Evolutionary conservation across 495 filamentous ascomycete genomes (phyloP).

Genomic region (Penicillium bialowiezense): DNA sequence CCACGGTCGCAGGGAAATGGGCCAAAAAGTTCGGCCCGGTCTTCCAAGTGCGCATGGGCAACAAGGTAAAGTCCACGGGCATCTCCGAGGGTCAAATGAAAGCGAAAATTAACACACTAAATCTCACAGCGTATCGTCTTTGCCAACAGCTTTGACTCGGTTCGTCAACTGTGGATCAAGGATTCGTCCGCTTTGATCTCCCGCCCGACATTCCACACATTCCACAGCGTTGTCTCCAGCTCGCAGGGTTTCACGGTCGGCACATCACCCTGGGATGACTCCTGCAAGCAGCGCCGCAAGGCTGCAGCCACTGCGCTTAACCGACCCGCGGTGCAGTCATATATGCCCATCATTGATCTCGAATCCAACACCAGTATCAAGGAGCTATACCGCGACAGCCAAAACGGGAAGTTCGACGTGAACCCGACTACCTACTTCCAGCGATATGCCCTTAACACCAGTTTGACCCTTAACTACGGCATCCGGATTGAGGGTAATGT

Average conservation of each 20-base stretch:
- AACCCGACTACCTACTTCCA: conserved; percentile 66
- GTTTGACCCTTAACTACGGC: conserved; percentile 65
- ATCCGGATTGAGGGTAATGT: conserved; percentile 59
- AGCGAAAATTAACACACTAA: background rate
- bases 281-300: conserved; percentile 67
- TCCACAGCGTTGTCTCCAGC: conserved; percentile 67
- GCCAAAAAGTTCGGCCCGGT: conserved; percentile 63
- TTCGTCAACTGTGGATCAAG: conserved; percentile 67
- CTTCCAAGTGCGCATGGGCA: conserved; percentile 66
- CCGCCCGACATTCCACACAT: conserved; percentile 67
- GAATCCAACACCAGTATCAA: conserved; percentile 63
- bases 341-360: conserved; percentile 71
- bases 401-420: conserved; percentile 55
- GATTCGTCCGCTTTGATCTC: conserved; percentile 70
- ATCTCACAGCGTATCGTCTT: conserved; percentile 57
- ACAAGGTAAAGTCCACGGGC: conserved; percentile 48
- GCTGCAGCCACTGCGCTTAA: conserved; percentile 70
- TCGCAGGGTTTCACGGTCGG: conserved; percentile 73
- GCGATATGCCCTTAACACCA: conserved; percentile 64
- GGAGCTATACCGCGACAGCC: conserved; percentile 57
- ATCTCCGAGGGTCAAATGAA: background rate
- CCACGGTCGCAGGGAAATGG: conserved; percentile 50
- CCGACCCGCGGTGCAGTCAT: conserved; percentile 60
- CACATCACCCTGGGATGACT: conserved; percentile 72
- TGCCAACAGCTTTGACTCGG: conserved; percentile 67